Percentiles rank a stretch among this genome's conserved stretches.
These are phyloP conservation scores for Symbiodinium natans DNA, from an alignment of 73 alveolate species.

Conservation along the genomic window DNA sequence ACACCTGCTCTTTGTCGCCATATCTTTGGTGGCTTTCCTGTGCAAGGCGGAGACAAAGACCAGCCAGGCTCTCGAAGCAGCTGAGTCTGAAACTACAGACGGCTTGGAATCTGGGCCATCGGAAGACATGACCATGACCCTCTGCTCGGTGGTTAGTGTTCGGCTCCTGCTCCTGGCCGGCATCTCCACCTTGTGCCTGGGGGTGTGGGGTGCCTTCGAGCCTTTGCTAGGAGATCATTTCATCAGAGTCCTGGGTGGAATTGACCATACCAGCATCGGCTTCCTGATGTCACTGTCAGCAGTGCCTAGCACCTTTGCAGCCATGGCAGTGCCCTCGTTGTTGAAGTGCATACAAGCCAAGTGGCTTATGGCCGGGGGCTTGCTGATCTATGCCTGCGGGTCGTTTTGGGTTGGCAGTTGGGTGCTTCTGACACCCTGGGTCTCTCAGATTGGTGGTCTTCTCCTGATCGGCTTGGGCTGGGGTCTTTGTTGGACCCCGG, in stretches of 20 bases:
- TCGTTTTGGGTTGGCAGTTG: slow-evolving; percentile 14
- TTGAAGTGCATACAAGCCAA: neutral
- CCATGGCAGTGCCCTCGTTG: slow-evolving; percentile 35
- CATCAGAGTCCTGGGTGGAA: slow-evolving; percentile 7
- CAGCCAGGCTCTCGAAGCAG: neutral
- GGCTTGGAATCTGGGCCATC: neutral
- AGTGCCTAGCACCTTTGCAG: slow-evolving; percentile 55
- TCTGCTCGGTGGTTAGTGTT: slow-evolving; percentile 38
- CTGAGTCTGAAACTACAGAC: neutral
- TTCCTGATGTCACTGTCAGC: slow-evolving; percentile 40
- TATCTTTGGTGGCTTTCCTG: neutral
- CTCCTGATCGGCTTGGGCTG: slow-evolving; percentile 50
- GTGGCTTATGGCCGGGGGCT: slow-evolving; percentile 48
- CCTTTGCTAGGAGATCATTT: slow-evolving; percentile 40
- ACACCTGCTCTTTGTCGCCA: slow-evolving; percentile 53
- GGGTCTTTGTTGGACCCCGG: slow-evolving; percentile 72
- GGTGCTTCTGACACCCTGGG: slow-evolving; percentile 19
- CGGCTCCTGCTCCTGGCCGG: slow-evolving; percentile 45
- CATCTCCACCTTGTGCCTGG: slow-evolving; percentile 23
- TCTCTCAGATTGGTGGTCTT: slow-evolving; percentile 30
- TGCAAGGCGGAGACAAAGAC: neutral
- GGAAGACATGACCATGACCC: neutral
- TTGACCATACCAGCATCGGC: slow-evolving; percentile 29
- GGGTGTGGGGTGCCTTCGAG: slow-evolving; percentile 65
- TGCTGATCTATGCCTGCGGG: slow-evolving; percentile 19